phyloP scores from a whole-genome alignment of 371 early-diverging fungal species.

The Syncephalastrum contaminatum region DNA sequence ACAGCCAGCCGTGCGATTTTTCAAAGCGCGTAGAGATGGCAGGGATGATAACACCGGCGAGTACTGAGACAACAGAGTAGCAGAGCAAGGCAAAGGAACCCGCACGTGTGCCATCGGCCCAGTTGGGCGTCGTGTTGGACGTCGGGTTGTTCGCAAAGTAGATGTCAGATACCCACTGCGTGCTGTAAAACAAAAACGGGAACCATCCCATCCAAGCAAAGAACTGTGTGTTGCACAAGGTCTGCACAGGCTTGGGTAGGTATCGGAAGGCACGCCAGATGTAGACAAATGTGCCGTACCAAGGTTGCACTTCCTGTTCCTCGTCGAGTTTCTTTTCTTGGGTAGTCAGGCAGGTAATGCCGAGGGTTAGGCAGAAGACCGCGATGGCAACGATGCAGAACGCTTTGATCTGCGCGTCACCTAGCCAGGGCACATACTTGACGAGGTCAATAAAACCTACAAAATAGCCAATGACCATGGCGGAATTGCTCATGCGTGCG shows the following conservation, averaged over 20 bases:
- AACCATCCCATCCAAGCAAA: conserved; percentile 92
- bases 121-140: conserved; percentile 21
- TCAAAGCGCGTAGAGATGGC: conserved; percentile 34
- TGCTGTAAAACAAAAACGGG: conserved; percentile 66
- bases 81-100: conserved; percentile 75
- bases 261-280: conserved; percentile 60
- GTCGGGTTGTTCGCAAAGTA: conserved; percentile 41
- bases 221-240: conserved; percentile 78
- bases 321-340: conserved; percentile 45
- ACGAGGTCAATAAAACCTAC: conserved; percentile 68
- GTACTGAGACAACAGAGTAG: conserved; percentile 64
- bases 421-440: conserved; percentile 58
- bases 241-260: conserved; percentile 62
- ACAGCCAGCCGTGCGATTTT: conserved; percentile 25
- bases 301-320: conserved; percentile 40
- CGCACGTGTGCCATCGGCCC: conserved; percentile 58
- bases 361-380: conserved; percentile 51
- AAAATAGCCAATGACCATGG: conserved; percentile 75
- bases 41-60: conserved; percentile 60
- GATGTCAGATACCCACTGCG: conserved; percentile 61
- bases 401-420: conserved; percentile 66
- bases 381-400: conserved; percentile 63
- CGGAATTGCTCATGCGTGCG: conserved; percentile 72
- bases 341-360: conserved; percentile 55
- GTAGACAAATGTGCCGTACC: conserved; percentile 52